Percentiles rank a stretch among this genome's conserved stretches.
These are phyloP conservation scores for Licmophora abbreviata DNA, from an alignment of 108 stramenopile genomes.

Conservation along the genomic window DNA sequence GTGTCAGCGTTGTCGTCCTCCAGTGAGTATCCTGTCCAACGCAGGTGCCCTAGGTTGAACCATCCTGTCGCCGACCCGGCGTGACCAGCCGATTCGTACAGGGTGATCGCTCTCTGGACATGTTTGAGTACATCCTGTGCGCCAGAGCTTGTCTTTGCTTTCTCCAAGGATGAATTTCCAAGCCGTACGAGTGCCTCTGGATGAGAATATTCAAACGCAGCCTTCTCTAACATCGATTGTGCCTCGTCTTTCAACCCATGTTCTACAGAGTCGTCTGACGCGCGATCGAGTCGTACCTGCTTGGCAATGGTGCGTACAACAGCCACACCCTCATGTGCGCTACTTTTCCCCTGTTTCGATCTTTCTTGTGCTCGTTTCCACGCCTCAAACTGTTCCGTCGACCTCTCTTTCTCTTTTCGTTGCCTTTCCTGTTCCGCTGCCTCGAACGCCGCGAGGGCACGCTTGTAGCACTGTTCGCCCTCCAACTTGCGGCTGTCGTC, in stretches of 20 bases:
- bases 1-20: conserved; percentile 13
- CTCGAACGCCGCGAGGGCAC: conserved; percentile 33
- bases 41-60: conserved; percentile 70
- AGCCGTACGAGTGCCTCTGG: conserved; percentile 46
- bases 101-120: conserved; percentile 25
- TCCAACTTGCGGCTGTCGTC: neutral
- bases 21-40: conserved; percentile 50
- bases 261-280: neutral
- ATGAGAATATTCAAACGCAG: conserved; percentile 51
- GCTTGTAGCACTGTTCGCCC: conserved; percentile 31
- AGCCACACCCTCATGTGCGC: conserved; percentile 32
- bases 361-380: conserved; percentile 25
- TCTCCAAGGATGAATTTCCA: conserved; percentile 47
- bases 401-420: conserved; percentile 20
- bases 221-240: conserved; percentile 31
- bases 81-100: conserved; percentile 48
- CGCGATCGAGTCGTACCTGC: conserved; percentile 28
- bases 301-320: conserved; percentile 63
- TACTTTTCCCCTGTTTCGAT: neutral
- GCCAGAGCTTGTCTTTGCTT: conserved; percentile 5
- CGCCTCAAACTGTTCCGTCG: conserved; percentile 47
- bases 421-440: conserved; percentile 21
- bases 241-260: conserved; percentile 19
- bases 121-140: conserved; percentile 20
- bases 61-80: conserved; percentile 57